Evolutionary conservation across 352 stramenopile species (phyloP).

Genomic region (Phytophthora pisi): DNA sequence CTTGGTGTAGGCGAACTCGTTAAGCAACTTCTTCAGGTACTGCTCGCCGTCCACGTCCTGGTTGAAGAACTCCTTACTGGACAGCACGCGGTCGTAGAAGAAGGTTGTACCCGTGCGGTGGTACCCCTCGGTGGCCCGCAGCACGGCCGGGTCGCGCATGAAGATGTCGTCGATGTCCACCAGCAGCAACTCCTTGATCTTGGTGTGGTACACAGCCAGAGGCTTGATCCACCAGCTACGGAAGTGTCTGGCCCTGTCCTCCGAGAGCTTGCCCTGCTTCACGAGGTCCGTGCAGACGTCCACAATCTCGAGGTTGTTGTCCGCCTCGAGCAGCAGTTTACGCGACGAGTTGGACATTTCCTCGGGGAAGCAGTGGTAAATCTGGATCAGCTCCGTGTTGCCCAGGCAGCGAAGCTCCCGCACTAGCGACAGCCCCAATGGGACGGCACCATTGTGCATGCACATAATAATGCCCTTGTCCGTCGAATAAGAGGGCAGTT

Average conservation of each 20-base stretch:
- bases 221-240: slow-evolving; percentile 75
- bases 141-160: slow-evolving; percentile 46
- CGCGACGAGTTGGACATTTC: slow-evolving; percentile 38
- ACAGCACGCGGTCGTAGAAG: slow-evolving; percentile 74
- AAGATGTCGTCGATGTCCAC: slow-evolving; percentile 62
- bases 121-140: slow-evolving; percentile 52
- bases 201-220: slow-evolving; percentile 56
- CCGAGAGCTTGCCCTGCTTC: slow-evolving; percentile 25
- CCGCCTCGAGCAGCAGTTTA: slow-evolving; percentile 26
- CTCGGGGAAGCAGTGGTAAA: slow-evolving; percentile 44
- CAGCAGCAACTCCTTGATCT: slow-evolving; percentile 50
- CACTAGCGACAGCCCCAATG: slow-evolving; percentile 46
- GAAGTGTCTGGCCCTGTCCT: slow-evolving; percentile 45
- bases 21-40: slow-evolving; percentile 42
- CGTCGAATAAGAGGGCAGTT: slow-evolving; percentile 1
- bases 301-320: slow-evolving; percentile 49
- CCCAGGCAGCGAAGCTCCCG: slow-evolving; percentile 42
- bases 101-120: slow-evolving; percentile 55
- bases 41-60: slow-evolving; percentile 41
- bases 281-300: slow-evolving; percentile 53
- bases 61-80: slow-evolving; percentile 61
- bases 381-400: slow-evolving; percentile 46
- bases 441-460: slow-evolving; percentile 43
- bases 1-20: slow-evolving; percentile 47
- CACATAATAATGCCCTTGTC: slow-evolving; percentile 49